Base-by-base conservation (phyloP, 495 filamentous ascomycete species). In the Penicillium mononematosum region DNA sequence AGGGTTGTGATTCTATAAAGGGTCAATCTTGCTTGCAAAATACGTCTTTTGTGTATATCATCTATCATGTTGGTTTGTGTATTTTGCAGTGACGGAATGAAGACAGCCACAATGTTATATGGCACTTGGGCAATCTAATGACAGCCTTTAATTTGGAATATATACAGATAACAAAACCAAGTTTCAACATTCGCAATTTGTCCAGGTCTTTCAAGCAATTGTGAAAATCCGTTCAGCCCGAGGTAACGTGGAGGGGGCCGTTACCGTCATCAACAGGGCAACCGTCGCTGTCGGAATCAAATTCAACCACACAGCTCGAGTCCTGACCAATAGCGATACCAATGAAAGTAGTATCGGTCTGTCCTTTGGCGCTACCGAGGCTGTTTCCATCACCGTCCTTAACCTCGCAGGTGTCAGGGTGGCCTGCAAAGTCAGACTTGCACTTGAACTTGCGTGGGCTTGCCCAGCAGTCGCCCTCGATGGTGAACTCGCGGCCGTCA, bases 391-490 rank as follows among this genome's bases (percentile, higher is more conserved):
- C 27, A 1, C 54, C 54, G 24, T 64, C 61, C 41, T 60, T 57
- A 2, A 64, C 61, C 39, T 59, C 61, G 31, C 61, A 64, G 45
- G 38, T 55, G 4, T 64, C 54, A 55, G 61, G 58, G 36, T 60
- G 61, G 9, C 61, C 61, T 10, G 1, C 61, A 12, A 64, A 64
- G 20, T 64, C 54, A 17, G 54, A 19, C 42, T 47, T 42, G 50
- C 61, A 64, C 27, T 60, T 45, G 50, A 64, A 64, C 16, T 45
- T 60, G 54, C 61, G 61, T 1, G 61, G 58, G n/a, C 45, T 50
- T 25, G 31, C 43, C 61, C 61, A 64, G 45, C 61, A 64, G 42
- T 60, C 61, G 7, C 61, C 61, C 50, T 64, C 61, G n/a, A 64
- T 64, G 19, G 61, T 64, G 24, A 60, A 64, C 22, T 56, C 55